Conservation (phyloP, 1,139 yeast genomes). For the Eremothecium gossypii region DNA sequence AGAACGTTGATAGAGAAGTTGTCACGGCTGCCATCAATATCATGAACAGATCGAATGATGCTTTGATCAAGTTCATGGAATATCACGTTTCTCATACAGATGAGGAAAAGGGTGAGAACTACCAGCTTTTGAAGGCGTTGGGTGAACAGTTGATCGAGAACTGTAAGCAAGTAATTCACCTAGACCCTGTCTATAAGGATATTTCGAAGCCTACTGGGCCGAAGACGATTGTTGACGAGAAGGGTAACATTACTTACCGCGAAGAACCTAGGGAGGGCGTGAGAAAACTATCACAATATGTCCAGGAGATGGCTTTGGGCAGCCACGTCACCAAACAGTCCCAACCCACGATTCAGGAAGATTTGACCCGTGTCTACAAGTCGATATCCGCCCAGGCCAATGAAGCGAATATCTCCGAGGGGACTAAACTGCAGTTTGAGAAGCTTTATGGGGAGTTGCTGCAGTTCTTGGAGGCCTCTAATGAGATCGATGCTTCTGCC, state of each 20-base stretch:
- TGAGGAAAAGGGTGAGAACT: constrained; percentile 76
- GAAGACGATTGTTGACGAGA: constrained; percentile 74
- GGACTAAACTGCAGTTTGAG: constrained; percentile 69
- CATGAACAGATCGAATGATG: constrained; percentile 95
- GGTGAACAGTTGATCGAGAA: constrained; percentile 93
- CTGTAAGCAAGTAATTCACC: constrained; percentile 77
- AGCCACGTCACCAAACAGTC: constrained; percentile 62
- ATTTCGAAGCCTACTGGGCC: constrained; percentile 94
- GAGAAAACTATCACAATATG: constrained; percentile 92
- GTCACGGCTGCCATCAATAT: constrained; percentile 93
- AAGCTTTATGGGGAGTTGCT: constrained; percentile 70
- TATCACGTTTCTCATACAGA: constrained; percentile 93
- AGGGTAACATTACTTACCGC: constrained; percentile 76
- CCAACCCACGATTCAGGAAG: constrained; percentile 72
- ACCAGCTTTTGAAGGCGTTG: constrained; percentile 77
- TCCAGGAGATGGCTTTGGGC: constrained; percentile 94
- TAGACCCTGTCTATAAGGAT: constrained; percentile 90
- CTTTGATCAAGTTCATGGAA: constrained; percentile 92
- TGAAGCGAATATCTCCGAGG: constrained; percentile 37
- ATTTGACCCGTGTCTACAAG: constrained; percentile 74
- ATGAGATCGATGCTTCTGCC: constrained; percentile 47
- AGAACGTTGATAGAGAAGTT: constrained; percentile 86
- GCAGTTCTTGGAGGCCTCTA: constrained; percentile 58
- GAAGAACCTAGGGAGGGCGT: constrained; percentile 87
- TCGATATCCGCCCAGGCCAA: constrained; percentile 62